Evolutionary conservation across 2,329 filamentous ascomycete species (phyloP), one percentile per base, ranked within the genome.

Genomic region (Xylogone sp.): DNA sequence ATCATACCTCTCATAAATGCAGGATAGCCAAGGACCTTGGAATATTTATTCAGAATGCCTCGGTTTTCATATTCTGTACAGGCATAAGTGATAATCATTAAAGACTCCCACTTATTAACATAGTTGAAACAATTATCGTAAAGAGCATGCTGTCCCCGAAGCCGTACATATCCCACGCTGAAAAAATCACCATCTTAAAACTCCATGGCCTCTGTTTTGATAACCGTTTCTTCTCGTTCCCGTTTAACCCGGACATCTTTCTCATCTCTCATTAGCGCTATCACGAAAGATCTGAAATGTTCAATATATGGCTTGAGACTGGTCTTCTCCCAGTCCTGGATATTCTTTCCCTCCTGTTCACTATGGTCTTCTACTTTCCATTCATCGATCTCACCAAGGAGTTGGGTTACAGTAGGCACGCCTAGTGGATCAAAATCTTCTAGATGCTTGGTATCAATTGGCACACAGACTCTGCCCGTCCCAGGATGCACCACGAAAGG

Each of bases 401-500:
- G 74, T 46, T 86, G 77, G 53, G 88, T 89, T 3, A 97, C 90
- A 0, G 91, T 97, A 1, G 94, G 94, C n/a, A 97, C 93, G 2
- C 70, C 74, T 0, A 96, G 75, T 0, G 94, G 94, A 65, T 97
- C 89, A 62, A 99, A 99, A 3, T 85, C 79, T 46, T 94, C 90
- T 1, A 93, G 79, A 4, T 73, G 76, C 31, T 75, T 73, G 1
- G 83, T 81, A 66, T 97, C 89, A 62, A 99, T 97, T 2, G 94
- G 94, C 48, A 99, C 94, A 73, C 94, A 99, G 6, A 99, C 90
- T 50, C 93, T 77, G 1, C 94, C 93, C 0, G 94, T 99, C 18
- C 91, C 91, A 0, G 94, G 94, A 68, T 99, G 94, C 34, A 99
- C 86, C 54, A 97, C 93, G 65, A 99, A 99, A 0, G 94, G 94